phyloP scores from a whole-genome alignment of 495 filamentous ascomycete genomes.

The Xylaria cubensis region DNA sequence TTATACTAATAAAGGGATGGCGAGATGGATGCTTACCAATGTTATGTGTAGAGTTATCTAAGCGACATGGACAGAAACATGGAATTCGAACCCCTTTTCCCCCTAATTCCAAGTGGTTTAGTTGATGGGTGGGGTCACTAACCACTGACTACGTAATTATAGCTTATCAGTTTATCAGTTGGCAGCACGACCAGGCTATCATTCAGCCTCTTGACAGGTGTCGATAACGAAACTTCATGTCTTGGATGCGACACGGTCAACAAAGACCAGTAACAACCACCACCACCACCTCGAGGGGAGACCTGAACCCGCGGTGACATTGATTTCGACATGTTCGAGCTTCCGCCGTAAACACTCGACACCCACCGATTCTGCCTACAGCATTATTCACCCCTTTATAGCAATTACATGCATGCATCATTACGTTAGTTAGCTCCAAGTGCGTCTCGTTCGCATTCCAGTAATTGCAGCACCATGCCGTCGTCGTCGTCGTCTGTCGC shows the following conservation, averaged over 20 bases:
- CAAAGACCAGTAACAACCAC: background rate
- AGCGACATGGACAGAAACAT: too few species aligned
- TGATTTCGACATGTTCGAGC: constrained; percentile 18
- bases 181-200: background rate
- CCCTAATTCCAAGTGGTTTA: too few species aligned
- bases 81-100: too few species aligned
- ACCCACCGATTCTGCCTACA: background rate
- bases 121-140: too few species aligned
- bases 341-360: constrained; percentile 13
- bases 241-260: background rate
- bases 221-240: background rate
- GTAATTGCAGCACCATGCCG: constrained; percentile 31
- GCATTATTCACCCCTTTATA: background rate
- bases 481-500: constrained; percentile 13
- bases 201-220: constrained; percentile 9
- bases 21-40: too few species aligned
- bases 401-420: constrained; percentile 21
- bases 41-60: too few species aligned
- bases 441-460: background rate
- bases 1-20: too few species aligned
- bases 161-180: background rate
- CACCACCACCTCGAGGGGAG: background rate
- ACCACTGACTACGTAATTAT: too few species aligned
- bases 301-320: background rate
- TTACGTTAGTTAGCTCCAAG: background rate